Evolutionary conservation across 495 filamentous ascomycete genomes (phyloP).

Genomic region (Chaetomium fimeti): DNA sequence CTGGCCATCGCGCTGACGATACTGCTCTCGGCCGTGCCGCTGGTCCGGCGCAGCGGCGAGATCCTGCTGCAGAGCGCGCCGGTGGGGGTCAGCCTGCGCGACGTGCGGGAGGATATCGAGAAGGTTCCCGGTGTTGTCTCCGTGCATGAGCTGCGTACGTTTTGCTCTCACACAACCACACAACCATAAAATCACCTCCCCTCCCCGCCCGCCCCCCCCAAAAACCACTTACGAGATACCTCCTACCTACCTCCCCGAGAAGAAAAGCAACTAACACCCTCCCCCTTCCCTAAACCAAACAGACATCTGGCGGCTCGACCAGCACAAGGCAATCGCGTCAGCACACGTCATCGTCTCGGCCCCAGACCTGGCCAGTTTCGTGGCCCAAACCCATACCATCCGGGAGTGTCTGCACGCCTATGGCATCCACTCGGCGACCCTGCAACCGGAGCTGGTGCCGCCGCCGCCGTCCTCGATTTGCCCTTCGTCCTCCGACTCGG

Average conservation of each 20-base stretch:
- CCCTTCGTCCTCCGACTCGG: neutral
- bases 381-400: constrained; percentile 72
- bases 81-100: constrained; percentile 68
- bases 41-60: constrained; percentile 82
- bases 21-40: constrained; percentile 76
- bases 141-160: constrained; percentile 72
- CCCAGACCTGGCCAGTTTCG: constrained; percentile 62
- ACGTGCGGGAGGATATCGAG: constrained; percentile 86
- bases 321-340: constrained; percentile 83
- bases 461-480: neutral
- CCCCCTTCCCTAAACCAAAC: neutral
- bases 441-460: constrained; percentile 70
- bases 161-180: neutral
- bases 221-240: too few species aligned
- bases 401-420: constrained; percentile 85
- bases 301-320: constrained; percentile 86
- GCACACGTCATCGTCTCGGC: constrained; percentile 79
- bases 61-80: constrained; percentile 90
- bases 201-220: too few species aligned
- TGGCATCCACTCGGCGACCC: constrained; percentile 86
- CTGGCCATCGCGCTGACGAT: constrained; percentile 87
- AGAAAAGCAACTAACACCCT: neutral
- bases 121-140: constrained; percentile 73
- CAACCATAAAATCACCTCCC: too few species aligned
- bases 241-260: neutral